Evolutionary conservation across 1,284 basidiomycete genomes (phyloP).

Genomic region (Rugosomyces carneus): DNA sequence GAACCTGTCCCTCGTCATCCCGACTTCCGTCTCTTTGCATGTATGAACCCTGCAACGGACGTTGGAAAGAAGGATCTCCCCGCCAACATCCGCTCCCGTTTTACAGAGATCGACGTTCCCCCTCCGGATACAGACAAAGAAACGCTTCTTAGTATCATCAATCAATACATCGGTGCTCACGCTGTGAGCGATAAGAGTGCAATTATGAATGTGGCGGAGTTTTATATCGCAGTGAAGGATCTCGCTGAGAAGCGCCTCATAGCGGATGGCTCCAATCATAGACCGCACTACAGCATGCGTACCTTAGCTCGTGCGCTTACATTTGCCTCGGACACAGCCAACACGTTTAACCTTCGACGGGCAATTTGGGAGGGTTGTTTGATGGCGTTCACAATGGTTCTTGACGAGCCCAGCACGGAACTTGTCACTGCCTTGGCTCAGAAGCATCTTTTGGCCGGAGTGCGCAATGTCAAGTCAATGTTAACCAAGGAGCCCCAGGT

Average conservation of each 20-base stretch:
- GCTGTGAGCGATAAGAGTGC: constrained; percentile 84
- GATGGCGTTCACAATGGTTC: constrained; percentile 97
- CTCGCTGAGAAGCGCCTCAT: constrained; percentile 78
- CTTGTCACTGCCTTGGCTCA: constrained; percentile 69
- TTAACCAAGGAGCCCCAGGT: constrained; percentile 62
- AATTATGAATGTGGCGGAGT: constrained; percentile 89
- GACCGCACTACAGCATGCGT: constrained; percentile 98
- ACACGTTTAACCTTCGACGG: constrained; percentile 76
- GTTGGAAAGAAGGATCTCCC: constrained; percentile 98
- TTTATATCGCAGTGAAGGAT: constrained; percentile 82
- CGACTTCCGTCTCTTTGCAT: constrained; percentile 95
- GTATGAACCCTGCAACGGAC: constrained; percentile 99
- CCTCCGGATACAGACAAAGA: constrained; percentile 92
- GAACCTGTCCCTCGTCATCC: constrained; percentile 90
- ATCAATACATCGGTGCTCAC: constrained; percentile 85
- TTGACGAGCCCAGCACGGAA: constrained; percentile 73
- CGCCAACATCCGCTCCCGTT: constrained; percentile 83
- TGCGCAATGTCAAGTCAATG: constrained; percentile 77
- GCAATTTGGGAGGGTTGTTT: constrained; percentile 94
- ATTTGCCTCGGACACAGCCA: constrained; percentile 82
- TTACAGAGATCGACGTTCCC: constrained; percentile 94
- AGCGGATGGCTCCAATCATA: constrained; percentile 90
- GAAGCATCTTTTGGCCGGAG: constrained; percentile 76
- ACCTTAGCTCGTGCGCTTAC: constrained; percentile 90
- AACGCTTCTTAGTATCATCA: constrained; percentile 83